Evolutionary conservation across 2,329 filamentous ascomycete genomes (phyloP).

Genomic region (Neonectria punicea): DNA sequence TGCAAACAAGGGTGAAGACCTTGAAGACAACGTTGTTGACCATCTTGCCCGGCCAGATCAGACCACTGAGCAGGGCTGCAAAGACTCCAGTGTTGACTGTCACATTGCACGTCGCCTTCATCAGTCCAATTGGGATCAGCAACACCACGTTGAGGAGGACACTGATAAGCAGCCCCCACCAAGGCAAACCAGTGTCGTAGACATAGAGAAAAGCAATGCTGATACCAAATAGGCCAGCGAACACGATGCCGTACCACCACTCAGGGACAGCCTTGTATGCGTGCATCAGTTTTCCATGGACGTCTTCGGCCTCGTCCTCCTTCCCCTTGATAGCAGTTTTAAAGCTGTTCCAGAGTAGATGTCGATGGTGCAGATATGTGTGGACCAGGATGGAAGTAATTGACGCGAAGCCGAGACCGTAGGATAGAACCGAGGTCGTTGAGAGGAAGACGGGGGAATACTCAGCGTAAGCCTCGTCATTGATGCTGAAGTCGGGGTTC

Average conservation of each 20-base stretch:
- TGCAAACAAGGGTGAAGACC: slow-evolving; percentile 58
- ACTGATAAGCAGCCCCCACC: slow-evolving; percentile 55
- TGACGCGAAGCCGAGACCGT: slow-evolving; percentile 67
- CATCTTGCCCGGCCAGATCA: slow-evolving; percentile 58
- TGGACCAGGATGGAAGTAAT: slow-evolving; percentile 65
- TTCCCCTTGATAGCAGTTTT: slow-evolving; percentile 39
- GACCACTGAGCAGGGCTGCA: slow-evolving; percentile 60
- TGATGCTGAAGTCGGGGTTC: slow-evolving; percentile 60
- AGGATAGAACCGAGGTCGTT: slow-evolving; percentile 65
- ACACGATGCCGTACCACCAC: slow-evolving; percentile 66
- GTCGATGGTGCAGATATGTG: slow-evolving; percentile 62
- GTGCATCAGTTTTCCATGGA: slow-evolving; percentile 60
- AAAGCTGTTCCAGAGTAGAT: slow-evolving; percentile 52
- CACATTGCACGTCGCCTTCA: slow-evolving; percentile 61
- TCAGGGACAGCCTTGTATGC: slow-evolving; percentile 65
- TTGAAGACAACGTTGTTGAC: slow-evolving; percentile 64
- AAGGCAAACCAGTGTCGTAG: slow-evolving; percentile 55
- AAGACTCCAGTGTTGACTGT: slow-evolving; percentile 61
- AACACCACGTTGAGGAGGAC: slow-evolving; percentile 54
- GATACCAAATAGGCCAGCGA: slow-evolving; percentile 61
- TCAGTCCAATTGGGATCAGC: slow-evolving; percentile 57
- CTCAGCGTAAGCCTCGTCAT: slow-evolving; percentile 64
- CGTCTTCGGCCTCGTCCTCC: no score
- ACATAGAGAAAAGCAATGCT: slow-evolving; percentile 51
- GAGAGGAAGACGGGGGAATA: slow-evolving; percentile 68